phyloP scores from a whole-genome alignment of 768 basidiomycete genomes.

The Exidia glandulosa region DNA sequence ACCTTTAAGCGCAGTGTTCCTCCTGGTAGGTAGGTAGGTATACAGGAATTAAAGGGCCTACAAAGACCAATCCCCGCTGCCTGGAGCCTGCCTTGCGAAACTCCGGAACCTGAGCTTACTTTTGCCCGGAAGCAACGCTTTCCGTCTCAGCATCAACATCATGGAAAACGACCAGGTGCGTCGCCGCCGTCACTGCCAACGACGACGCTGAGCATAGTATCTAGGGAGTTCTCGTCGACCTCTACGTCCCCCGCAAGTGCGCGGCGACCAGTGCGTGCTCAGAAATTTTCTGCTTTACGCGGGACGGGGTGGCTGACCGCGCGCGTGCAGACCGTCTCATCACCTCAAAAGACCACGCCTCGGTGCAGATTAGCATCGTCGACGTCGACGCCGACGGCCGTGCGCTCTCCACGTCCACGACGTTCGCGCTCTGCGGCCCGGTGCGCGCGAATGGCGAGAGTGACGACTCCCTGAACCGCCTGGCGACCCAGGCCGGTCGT shows the following conservation, averaged over 20 bases:
- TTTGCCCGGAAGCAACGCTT: no score
- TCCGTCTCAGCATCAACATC: no score
- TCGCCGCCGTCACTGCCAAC: constrained; percentile 5
- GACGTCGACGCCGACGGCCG: constrained; percentile 89
- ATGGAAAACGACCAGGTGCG: constrained; percentile 91
- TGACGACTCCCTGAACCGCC: constrained; percentile 91
- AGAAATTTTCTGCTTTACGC: no score
- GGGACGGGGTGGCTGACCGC: not conserved
- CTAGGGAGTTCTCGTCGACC: constrained; percentile 99
- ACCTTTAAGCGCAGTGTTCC: no score
- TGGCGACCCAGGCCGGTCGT: constrained; percentile 93
- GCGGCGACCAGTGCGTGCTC: constrained; percentile 86
- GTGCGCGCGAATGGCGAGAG: constrained; percentile 93
- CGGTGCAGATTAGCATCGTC: constrained; percentile 89
- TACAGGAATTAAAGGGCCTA: no score
- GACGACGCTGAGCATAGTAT: constrained; percentile 3
- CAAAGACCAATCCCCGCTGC: no score
- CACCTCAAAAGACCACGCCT: constrained; percentile 98
- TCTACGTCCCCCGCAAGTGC: constrained; percentile 99
- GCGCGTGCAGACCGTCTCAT: constrained; percentile 76
- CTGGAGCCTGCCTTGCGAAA: no score
- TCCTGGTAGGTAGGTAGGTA: no score
- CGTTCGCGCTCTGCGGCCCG: constrained; percentile 89
- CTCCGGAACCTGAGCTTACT: no score
- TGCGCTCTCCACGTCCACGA: constrained; percentile 67